Conservation (phyloP, 192 early-diverging fungal genomes). For the Dispira simplex region DNA sequence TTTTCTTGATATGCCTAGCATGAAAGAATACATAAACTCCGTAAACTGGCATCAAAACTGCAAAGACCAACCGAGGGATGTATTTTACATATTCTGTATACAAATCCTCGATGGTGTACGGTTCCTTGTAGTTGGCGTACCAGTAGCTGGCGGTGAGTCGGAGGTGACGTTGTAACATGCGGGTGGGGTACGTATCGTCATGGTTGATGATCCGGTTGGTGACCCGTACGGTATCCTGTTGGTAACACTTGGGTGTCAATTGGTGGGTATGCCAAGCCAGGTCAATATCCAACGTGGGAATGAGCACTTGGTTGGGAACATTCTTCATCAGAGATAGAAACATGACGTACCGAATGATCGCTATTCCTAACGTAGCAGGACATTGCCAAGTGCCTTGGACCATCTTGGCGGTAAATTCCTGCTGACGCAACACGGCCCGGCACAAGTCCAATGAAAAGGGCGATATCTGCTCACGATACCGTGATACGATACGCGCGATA, state of each 20-base stretch:
- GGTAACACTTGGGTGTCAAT: constrained; percentile 34
- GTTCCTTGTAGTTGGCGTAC: constrained; percentile 26
- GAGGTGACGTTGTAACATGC: constrained; percentile 26
- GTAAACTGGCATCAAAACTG: neutral
- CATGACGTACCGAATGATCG: constrained; percentile 25
- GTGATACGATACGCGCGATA: constrained; percentile 12
- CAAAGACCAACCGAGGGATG: neutral
- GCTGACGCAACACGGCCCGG: constrained; percentile 30
- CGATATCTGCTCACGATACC: constrained; percentile 24
- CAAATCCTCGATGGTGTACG: constrained; percentile 15
- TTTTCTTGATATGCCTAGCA: neutral
- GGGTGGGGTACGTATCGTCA: constrained; percentile 32
- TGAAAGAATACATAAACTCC: too few relatives aligned
- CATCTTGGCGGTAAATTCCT: constrained; percentile 34
- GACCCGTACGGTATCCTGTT: constrained; percentile 28
- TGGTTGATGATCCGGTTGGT: constrained; percentile 38
- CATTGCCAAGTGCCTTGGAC: constrained; percentile 19
- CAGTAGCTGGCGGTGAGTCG: constrained; percentile 26
- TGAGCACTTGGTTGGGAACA: constrained; percentile 18
- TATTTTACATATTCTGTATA: neutral
- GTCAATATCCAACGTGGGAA: constrained; percentile 54
- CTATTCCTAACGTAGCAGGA: constrained; percentile 12
- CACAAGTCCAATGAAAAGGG: constrained; percentile 30
- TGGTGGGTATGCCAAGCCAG: constrained; percentile 55
- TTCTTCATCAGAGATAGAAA: constrained; percentile 29